These are phyloP conservation scores for Penicillium griseofulvum DNA, from an alignment of 2,329 filamentous ascomycete species.

Conservation along the genomic window DNA sequence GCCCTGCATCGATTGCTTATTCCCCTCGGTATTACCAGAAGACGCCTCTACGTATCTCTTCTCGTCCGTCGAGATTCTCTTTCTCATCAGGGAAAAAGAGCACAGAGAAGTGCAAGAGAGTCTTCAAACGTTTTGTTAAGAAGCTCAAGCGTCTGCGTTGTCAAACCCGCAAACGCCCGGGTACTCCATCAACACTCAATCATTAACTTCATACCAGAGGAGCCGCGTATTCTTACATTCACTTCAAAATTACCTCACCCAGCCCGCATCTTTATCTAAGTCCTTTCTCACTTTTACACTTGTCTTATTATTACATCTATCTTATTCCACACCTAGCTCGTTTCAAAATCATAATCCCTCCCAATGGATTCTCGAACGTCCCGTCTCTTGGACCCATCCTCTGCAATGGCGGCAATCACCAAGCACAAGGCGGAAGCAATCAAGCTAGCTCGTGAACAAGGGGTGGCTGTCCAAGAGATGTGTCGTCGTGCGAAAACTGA, in stretches of 20 bases:
- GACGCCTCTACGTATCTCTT: neutral
- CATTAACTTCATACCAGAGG: neutral
- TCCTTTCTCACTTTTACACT: neutral
- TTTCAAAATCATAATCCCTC: neutral
- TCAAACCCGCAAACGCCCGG: neutral
- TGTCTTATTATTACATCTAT: neutral
- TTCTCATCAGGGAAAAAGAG: neutral
- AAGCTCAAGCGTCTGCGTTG: neutral
- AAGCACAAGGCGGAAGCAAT: conserved; percentile 51
- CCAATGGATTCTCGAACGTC: conserved; percentile 35
- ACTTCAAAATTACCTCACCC: neutral
- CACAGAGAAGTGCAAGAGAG: neutral
- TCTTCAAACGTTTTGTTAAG: neutral
- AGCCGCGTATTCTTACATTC: neutral
- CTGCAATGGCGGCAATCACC: conserved; percentile 46
- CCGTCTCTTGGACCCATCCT: conserved; percentile 41
- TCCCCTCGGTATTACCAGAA: neutral
- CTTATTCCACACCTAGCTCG: neutral
- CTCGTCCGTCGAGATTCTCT: neutral
- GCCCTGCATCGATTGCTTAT: neutral
- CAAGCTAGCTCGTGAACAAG: conserved; percentile 47
- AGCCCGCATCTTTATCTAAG: neutral
- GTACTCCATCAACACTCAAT: neutral
- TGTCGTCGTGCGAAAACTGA: conserved; percentile 46
- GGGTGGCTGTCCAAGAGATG: conserved; percentile 46